Base-by-base conservation (phyloP, 2,329 filamentous ascomycete genomes). In the Pezicula neosporulosa region DNA sequence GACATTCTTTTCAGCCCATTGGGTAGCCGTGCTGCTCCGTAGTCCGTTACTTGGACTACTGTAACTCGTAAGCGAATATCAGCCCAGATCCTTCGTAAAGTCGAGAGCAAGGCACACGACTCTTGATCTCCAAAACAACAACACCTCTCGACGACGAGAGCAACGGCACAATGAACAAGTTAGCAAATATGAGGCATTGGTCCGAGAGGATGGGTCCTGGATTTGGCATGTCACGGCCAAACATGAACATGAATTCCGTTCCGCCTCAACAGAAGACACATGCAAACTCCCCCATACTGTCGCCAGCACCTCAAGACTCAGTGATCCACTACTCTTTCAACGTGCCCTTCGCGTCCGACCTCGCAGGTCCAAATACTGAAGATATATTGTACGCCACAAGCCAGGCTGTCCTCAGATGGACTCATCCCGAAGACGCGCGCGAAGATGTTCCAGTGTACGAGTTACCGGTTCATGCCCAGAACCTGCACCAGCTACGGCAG, bases 291-390 rank as follows among this genome's bases (percentile, higher is more conserved):
- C 76, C 82, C 57, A 75, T 83, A 66, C 78, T 85, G 63, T 85
- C 87, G 59, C 83, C 87, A 52, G 85, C 87, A 58, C 77, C 86
- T 56, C 80, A 86, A 66, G 88, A 93, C 68, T 78, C 86, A 48
- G 85, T 84, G 59, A 89, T 97, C 71, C 90, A 95, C 71, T 87
- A 96, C 69, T 93, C 90, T 59, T 97, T 99, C 84, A 97, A 97
- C 68, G 88, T 99, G 45, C 94, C 94, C 55, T 97, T 97, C 73
- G 86, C 91, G 61, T 96, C 90, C 58, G 93, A 93, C 64, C 84
- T 99, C 55, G 83, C 89, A 56, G 94, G 94, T 33, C 94, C 94
- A 57, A 91, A 97, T 65, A 88, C 88, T 60, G 91, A 97, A 70
- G 92, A 97, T 71, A 90, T 99, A 64, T 82, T 97, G 55, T 93